Conservation (phyloP, 2,329 filamentous ascomycete genomes). For the Elsinoe australis region DNA sequence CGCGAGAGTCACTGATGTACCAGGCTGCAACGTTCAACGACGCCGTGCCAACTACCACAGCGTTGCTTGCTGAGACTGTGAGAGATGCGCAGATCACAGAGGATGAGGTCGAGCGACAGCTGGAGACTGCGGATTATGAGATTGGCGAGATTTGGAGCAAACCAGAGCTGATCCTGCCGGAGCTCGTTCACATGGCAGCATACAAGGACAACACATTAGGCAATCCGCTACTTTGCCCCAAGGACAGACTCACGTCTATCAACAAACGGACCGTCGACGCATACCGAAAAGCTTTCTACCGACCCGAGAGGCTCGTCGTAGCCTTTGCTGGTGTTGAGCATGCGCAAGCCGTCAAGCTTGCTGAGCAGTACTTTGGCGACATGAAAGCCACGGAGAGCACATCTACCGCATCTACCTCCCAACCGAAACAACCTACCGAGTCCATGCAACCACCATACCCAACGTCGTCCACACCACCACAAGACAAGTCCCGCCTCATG, state of each 20-base stretch:
- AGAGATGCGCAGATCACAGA: slow-evolving; percentile 77
- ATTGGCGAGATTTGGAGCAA: slow-evolving; percentile 97
- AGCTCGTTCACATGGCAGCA: slow-evolving; percentile 89
- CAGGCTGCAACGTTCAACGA: slow-evolving; percentile 97
- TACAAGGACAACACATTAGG: slow-evolving; percentile 95
- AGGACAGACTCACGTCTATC: slow-evolving; percentile 71
- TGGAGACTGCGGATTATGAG: slow-evolving; percentile 89
- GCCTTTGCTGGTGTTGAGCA: slow-evolving; percentile 92
- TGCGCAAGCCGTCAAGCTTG: slow-evolving; percentile 65
- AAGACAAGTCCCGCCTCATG: slow-evolving; percentile 59
- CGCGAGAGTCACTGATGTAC: slow-evolving; percentile 95
- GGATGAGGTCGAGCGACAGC: slow-evolving; percentile 75
- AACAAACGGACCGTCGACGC: slow-evolving; percentile 63
- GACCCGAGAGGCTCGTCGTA: slow-evolving; percentile 83
- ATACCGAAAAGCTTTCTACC: slow-evolving; percentile 78
- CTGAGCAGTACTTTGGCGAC: slow-evolving; percentile 82
- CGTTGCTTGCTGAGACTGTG: slow-evolving; percentile 85
- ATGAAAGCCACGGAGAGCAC: slow-evolving; percentile 51
- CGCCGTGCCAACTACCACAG: slow-evolving; percentile 73
- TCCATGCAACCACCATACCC: slow-evolving; percentile 35
- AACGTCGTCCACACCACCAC: slow-evolving; percentile 35
- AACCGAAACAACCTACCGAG: slow-evolving; percentile 27
- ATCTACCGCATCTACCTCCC: slow-evolving; percentile 12
- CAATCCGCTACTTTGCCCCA: slow-evolving; percentile 84
- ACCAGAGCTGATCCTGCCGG: slow-evolving; percentile 89